Base-by-base conservation (phyloP, 805 yeast genomes). In the Kregervanrija delftensis region DNA sequence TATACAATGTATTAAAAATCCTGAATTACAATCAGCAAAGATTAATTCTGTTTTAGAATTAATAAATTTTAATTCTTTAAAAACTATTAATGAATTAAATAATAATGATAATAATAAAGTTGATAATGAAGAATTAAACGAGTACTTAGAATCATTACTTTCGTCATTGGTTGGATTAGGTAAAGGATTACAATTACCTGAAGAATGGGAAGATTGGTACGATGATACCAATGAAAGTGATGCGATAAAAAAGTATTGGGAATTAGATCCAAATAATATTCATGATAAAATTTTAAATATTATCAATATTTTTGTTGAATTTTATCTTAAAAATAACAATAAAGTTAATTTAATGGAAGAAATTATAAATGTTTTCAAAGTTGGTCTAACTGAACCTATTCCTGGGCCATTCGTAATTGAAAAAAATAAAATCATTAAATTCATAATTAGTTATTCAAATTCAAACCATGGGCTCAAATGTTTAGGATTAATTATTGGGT, bases 141-240 rank as follows among this genome's bases (percentile, higher is more conserved):
- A 75, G 3, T 81, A 80, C 49, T 54, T 75, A 1, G 56, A 71
- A 2, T 81, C 89, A 17, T 61, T 86, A 39, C 60, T 86, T 22
- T 64, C 75, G 11, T 84, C 88, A 55, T 60, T 88, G 0, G 71
- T 72, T n/a, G 86, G 83, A 43, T 66, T 87, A 3, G 93, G 88
- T 0, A 82, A 80, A 45, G 87, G 89, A 0, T 61, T 83, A 55
- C 76, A 77, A 41, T 61, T 74, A 2, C 81, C 86, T 0, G 79
- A 71, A 35, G 87, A 81, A 17, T 49, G 56, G 40, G 72, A 67
- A 36, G 73, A 69, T 10, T 61, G 62, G 16, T 65, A 61, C 36
- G 65, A 65, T 17, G 54, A 50, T 8, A 33, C 37, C 3, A 66
- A 62, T 12, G 70, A 72, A 41, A 48, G 57, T 16, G 17, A 16